Percentiles rank a stretch among this genome's conserved stretches.
Conservation (phyloP, 2,329 filamentous ascomycete genomes). For the Phyllosticta citriasiana region DNA sequence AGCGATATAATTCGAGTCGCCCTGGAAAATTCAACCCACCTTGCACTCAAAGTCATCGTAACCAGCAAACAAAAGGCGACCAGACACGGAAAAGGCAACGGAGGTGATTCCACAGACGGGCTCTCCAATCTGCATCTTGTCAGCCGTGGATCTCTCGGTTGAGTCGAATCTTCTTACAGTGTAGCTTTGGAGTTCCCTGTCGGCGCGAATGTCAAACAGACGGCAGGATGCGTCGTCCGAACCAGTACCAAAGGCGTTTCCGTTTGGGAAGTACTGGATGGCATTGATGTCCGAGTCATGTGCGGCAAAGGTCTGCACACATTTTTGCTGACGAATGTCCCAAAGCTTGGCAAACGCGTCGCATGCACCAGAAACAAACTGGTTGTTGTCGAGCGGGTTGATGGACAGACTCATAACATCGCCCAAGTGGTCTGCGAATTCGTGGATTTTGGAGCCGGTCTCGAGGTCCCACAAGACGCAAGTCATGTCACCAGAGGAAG, state of each 20-base stretch:
- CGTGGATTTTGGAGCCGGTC: constrained; percentile 90
- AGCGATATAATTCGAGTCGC: constrained; percentile 13
- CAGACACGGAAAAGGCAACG: constrained; percentile 94
- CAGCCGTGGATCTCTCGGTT: neutral
- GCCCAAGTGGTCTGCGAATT: constrained; percentile 95
- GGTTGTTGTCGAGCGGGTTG: constrained; percentile 98
- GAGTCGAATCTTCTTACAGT: constrained; percentile 39
- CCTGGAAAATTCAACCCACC: constrained; percentile 45
- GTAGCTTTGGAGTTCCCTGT: constrained; percentile 65
- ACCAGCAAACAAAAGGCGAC: constrained; percentile 86
- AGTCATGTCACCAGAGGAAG: constrained; percentile 98
- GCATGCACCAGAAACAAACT: constrained; percentile 98
- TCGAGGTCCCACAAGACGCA: constrained; percentile 99
- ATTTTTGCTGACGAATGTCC: constrained; percentile 97
- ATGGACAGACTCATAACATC: constrained; percentile 99
- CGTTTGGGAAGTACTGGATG: constrained; percentile 98
- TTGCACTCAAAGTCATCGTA: constrained; percentile 99
- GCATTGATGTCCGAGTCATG: constrained; percentile 99
- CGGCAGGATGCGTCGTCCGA: constrained; percentile 97
- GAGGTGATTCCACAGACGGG: constrained; percentile 97
- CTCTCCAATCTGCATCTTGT: constrained; percentile 67
- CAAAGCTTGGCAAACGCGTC: constrained; percentile 97
- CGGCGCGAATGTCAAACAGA: constrained; percentile 93
- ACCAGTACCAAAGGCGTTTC: constrained; percentile 94
- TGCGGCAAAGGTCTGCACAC: constrained; percentile 94